Evolutionary conservation across 192 early-diverging fungal species (phyloP).

Genomic region (Umbelopsis isabellina): DNA sequence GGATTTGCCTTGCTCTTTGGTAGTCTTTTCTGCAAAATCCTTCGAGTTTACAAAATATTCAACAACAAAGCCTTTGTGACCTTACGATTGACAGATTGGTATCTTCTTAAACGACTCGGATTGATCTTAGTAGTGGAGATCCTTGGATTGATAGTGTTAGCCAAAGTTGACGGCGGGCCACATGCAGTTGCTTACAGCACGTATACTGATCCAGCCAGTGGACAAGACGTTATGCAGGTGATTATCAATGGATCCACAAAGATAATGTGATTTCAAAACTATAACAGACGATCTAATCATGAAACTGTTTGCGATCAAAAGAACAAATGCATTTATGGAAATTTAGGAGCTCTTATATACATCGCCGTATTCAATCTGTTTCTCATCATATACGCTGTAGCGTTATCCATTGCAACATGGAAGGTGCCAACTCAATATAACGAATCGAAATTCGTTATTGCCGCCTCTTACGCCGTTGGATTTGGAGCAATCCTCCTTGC

Average conservation of each 20-base stretch:
- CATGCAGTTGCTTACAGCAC: neutral
- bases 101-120: slow-evolving; percentile 13
- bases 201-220: neutral
- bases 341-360: slow-evolving; percentile 3
- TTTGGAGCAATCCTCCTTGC: slow-evolving; percentile 16
- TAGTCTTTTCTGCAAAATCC: slow-evolving; percentile 21
- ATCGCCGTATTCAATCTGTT: slow-evolving; percentile 16
- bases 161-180: slow-evolving; percentile 1
- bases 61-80: slow-evolving; percentile 20
- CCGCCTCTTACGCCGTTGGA: slow-evolving; percentile 6
- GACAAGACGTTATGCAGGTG: slow-evolving; percentile 5
- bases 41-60: slow-evolving; percentile 26
- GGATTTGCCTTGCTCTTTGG: slow-evolving; percentile 23
- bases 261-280: neutral
- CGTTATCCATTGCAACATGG: slow-evolving; percentile 16
- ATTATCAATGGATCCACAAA: neutral
- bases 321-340: slow-evolving; percentile 15
- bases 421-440: slow-evolving; percentile 25
- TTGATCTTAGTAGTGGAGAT: slow-evolving; percentile 18
- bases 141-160: slow-evolving; percentile 3
- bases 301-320: neutral
- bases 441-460: slow-evolving; percentile 25
- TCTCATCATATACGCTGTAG: slow-evolving; percentile 17
- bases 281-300: neutral
- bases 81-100: slow-evolving; percentile 18